phyloP scores from a whole-genome alignment of 352 stramenopile species.

The Pythium chondricola region DNA sequence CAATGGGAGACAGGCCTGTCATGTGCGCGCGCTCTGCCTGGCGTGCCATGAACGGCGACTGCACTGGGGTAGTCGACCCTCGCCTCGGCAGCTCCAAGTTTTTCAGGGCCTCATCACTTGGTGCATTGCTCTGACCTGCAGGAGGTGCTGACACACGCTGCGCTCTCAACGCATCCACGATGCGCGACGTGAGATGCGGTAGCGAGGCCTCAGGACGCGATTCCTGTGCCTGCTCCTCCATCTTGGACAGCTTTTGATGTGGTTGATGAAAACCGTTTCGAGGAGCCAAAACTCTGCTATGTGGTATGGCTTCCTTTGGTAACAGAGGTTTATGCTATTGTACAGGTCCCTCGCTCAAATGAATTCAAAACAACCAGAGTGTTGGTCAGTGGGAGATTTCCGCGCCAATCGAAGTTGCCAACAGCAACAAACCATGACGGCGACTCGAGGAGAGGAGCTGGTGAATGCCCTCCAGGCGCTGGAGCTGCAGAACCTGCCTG shows the following conservation, averaged over 20 bases:
- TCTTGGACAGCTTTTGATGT: too few species aligned
- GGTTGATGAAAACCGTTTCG: slow-evolving; percentile 4
- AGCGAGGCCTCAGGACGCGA: too few species aligned
- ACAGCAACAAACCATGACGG: too few species aligned
- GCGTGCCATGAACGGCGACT: slow-evolving; percentile 70
- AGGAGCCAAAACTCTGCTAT: not conserved
- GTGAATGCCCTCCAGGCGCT: slow-evolving; percentile 53
- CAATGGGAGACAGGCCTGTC: slow-evolving; percentile 73
- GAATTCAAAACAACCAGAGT: slow-evolving; percentile 18
- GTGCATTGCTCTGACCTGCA: too few species aligned
- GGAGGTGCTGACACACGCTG: not conserved
- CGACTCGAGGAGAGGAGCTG: slow-evolving; percentile 51
- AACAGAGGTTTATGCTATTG: not conserved
- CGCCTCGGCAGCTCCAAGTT: slow-evolving; percentile 1
- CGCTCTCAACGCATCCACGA: not conserved
- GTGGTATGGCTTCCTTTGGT: slow-evolving; percentile 3
- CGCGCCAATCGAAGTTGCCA: too few species aligned
- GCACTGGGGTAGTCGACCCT: not conserved
- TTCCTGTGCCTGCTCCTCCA: not conserved
- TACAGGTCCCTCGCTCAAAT: too few species aligned
- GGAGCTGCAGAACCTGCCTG: slow-evolving; percentile 44
- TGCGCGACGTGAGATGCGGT: not conserved
- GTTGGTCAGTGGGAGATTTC: slow-evolving; percentile 10
- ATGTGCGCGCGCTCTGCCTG: slow-evolving; percentile 65
- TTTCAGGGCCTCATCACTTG: not conserved